Base-by-base conservation (phyloP, 2,329 filamentous ascomycete genomes). In the Penicillium sp. region DNA sequence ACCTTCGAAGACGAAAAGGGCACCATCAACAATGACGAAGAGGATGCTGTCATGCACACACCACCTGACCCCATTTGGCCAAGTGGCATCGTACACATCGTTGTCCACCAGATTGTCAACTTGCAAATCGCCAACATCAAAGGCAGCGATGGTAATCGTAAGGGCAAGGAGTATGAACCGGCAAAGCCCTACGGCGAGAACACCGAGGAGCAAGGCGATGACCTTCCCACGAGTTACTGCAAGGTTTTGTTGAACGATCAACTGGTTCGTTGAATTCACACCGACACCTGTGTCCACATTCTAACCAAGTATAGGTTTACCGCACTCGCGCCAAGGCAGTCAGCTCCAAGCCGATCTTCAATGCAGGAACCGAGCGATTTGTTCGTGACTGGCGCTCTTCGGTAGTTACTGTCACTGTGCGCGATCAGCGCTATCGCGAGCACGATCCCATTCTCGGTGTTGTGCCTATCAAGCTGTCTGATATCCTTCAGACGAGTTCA, bases 21-120 rank as follows among this genome's bases (percentile, higher is more conserved):
- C 0, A 80, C 84, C 3, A 80, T 92, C 40, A 86, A 90, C 52
- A 89, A 77, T 7, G 81, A 82, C 2, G 81, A 89, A 44, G 91
- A 96, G 67, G 90, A 96, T 68, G 91, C 90, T 2, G 90, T 96
- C 3, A 84, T 89, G 41, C 88, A 91, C 68, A 97, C 92, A 0
- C 94, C 94, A 5, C 93, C 93, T 0, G 93, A 97, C 70, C 93
- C 93, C n/a, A 81, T 96, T 6, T 97, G 92, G 91, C 94, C 93
- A 1, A 95, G 89, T 63, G 94, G 94, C 53, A 81, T 99, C 18
- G 86, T 93, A 68, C 92, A 88, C 64, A 75, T 97, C 36, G 82
- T 97, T 41, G 82, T 97, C 24, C 93, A 97, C 68, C 93, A 97
- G 72, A 96, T 97, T 61, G 92, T 97, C 61, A 96, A 94, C 57